Evolutionary conservation across 352 stramenopile genomes (phyloP).

Genomic region (Pelagophyceae sp.): DNA sequence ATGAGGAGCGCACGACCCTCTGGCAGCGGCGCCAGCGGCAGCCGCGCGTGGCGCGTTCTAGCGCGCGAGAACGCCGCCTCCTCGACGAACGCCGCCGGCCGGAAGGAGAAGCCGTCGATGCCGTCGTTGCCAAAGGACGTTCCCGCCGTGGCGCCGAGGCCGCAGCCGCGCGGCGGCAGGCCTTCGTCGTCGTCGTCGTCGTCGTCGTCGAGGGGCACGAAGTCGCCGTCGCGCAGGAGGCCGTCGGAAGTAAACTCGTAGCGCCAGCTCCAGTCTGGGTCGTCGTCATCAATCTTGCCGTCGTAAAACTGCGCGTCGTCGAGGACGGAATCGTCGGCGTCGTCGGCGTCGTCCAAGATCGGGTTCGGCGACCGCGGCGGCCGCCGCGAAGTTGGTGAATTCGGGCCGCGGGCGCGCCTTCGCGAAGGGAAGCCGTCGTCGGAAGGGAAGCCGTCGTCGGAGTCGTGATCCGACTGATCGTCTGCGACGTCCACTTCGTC

Average conservation of each 20-base stretch:
- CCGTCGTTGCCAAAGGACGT: no score
- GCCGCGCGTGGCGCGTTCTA: not conserved
- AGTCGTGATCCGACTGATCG: no score
- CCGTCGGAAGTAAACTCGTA: not conserved
- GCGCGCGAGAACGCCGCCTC: not conserved
- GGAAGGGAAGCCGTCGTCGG: no score
- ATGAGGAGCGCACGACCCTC: slow-evolving; percentile 1
- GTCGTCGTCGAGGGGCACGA: slow-evolving; percentile 1
- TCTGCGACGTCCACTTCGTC: no score
- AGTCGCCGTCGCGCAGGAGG: not conserved
- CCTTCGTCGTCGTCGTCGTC: slow-evolving; percentile 7
- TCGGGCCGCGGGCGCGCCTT: no score
- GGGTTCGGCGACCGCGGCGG: no score
- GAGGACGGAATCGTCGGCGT: not conserved
- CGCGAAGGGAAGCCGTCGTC: no score
- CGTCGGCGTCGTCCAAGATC: not conserved
- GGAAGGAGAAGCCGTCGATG: not conserved
- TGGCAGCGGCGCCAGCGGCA: not conserved
- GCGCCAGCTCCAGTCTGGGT: slow-evolving; percentile 9
- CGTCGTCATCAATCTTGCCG: not conserved
- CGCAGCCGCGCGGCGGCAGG: not conserved
- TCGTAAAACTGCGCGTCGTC: not conserved
- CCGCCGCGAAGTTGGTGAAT: no score
- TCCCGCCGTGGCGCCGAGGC: not conserved
- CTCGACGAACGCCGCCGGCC: not conserved